phyloP scores from a whole-genome alignment of 345 rosid genomes.

The Tarenaya hassleriana region DNA sequence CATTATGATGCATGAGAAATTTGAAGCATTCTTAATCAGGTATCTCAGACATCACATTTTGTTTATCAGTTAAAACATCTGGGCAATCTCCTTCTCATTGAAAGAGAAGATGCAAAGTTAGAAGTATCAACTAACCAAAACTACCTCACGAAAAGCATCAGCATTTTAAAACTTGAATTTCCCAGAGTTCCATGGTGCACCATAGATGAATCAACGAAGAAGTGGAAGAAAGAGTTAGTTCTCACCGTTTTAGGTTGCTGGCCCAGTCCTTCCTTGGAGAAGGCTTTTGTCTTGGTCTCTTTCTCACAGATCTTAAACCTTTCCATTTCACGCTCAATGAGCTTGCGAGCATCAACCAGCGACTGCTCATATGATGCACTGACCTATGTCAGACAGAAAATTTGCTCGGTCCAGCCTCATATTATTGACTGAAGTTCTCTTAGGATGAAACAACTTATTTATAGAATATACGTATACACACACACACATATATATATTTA shows the following conservation, averaged over 20 bases:
- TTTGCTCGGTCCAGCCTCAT: conserved; percentile 11
- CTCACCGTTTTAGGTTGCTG: conserved; percentile 99
- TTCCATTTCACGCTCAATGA: conserved; percentile 94
- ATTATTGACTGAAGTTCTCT: background rate
- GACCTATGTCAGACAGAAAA: conserved; percentile 49
- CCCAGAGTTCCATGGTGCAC: background rate
- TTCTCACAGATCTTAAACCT: conserved; percentile 96
- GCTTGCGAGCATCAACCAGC: conserved; percentile 88
- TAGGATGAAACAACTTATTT: background rate
- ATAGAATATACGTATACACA: background rate
- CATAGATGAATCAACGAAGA: conserved; percentile 1
- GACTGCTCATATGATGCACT: conserved; percentile 98
- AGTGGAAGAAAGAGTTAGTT: background rate
- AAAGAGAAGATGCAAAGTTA: background rate
- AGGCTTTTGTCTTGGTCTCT: conserved; percentile 99
- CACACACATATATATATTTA: conserved; percentile 2
- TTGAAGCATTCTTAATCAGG: too few relatives aligned
- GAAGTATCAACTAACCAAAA: conserved; percentile 7
- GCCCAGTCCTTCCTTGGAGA: conserved; percentile 97
- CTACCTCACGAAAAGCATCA: background rate
- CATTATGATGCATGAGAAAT: too few relatives aligned
- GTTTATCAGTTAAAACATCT: too few relatives aligned
- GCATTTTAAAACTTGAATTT: conserved; percentile 13
- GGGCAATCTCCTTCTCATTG: too few relatives aligned
- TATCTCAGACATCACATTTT: too few relatives aligned